Conservation (phyloP, 2,329 filamentous ascomycete species). For the Verticillium dahliae region DNA sequence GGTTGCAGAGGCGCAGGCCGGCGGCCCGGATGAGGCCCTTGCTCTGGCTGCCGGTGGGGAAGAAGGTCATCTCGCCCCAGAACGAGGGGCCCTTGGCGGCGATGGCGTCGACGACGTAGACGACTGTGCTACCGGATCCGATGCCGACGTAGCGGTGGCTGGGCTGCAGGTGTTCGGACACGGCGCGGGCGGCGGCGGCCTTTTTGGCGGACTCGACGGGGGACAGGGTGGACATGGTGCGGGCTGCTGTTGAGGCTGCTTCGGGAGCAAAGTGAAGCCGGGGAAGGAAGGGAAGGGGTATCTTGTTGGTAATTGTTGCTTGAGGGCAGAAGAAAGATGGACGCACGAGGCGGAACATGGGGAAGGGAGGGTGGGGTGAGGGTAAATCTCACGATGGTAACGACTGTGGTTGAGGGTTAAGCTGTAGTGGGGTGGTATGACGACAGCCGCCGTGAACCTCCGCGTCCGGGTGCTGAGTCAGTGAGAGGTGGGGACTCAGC, state of each 20-base stretch:
- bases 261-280: background rate
- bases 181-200: slow-evolving; percentile 66
- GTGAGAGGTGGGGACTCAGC: background rate
- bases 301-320: background rate
- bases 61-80: slow-evolving; percentile 66
- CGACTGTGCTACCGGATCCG: slow-evolving; percentile 74
- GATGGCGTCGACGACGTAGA: slow-evolving; percentile 82
- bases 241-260: background rate
- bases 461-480: background rate
- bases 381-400: background rate
- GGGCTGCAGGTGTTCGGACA: slow-evolving; percentile 63
- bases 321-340: background rate
- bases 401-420: background rate
- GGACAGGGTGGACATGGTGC: background rate
- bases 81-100: slow-evolving; percentile 48
- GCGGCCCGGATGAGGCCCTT: slow-evolving; percentile 78
- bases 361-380: background rate
- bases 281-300: background rate
- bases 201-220: slow-evolving; percentile 68
- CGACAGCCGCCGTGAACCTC: background rate
- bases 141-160: slow-evolving; percentile 65
- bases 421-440: background rate
- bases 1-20: slow-evolving; percentile 68
- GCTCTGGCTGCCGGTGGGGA: slow-evolving; percentile 88
- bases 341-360: background rate